Percentiles rank a stretch among this genome's conserved stretches.
These are phyloP conservation scores for Volvariella surrecta DNA, from an alignment of 1,284 basidiomycete species.

Conservation along the genomic window DNA sequence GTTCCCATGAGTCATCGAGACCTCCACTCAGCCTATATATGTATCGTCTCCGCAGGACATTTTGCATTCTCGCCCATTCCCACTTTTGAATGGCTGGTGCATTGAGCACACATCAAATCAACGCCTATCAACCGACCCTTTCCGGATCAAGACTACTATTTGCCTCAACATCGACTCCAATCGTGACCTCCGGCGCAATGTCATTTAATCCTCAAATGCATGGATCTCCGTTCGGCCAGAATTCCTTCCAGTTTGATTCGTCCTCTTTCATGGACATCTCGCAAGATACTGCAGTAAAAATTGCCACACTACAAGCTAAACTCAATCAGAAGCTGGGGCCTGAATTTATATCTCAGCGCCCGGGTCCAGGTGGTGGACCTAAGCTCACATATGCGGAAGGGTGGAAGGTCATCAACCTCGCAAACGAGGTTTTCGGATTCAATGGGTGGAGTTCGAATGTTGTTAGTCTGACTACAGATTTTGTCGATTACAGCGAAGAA, in stretches of 20 bases:
- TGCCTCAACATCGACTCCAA: slow-evolving; percentile 5
- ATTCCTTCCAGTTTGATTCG: slow-evolving; percentile 24
- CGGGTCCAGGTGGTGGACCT: slow-evolving; percentile 78
- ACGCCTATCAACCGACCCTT: slow-evolving; percentile 27
- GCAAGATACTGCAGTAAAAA: slow-evolving; percentile 50
- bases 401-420: slow-evolving; percentile 94
- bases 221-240: slow-evolving; percentile 23
- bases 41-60: too few relatives aligned
- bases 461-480: slow-evolving; percentile 70
- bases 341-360: slow-evolving; percentile 86
- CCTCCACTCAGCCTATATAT: too few relatives aligned
- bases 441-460: slow-evolving; percentile 95
- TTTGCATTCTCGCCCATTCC: too few relatives aligned
- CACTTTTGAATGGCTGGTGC: slow-evolving; percentile 32
- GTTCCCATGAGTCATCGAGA: too few relatives aligned
- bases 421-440: slow-evolving; percentile 98
- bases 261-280: slow-evolving; percentile 35
- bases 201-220: slow-evolving; percentile 52
- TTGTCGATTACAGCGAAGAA: slow-evolving; percentile 64
- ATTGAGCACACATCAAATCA: slow-evolving; percentile 40
- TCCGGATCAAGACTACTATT: slow-evolving; percentile 15
- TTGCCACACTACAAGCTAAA: slow-evolving; percentile 74
- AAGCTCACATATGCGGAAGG: slow-evolving; percentile 96
- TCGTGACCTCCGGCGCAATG: slow-evolving; percentile 44
- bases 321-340: slow-evolving; percentile 87